Conservation (phyloP, 2,329 filamentous ascomycete genomes). For the Lachnellula arida region DNA sequence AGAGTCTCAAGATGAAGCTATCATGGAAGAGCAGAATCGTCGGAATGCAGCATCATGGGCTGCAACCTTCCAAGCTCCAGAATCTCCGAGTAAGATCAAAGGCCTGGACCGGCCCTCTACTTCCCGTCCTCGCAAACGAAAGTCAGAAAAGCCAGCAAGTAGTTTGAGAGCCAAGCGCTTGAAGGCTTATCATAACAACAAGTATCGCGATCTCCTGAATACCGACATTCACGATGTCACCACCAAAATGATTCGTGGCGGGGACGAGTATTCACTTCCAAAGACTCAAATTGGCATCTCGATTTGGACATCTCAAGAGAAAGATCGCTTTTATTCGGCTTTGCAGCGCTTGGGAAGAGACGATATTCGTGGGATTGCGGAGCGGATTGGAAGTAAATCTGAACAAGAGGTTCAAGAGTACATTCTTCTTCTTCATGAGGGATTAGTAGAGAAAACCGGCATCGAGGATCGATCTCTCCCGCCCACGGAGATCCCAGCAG, state of each 20-base stretch:
- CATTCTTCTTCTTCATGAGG: slow-evolving; percentile 53
- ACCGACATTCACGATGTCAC: slow-evolving; percentile 52
- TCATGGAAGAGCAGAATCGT: slow-evolving; percentile 7
- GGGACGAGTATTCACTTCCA: slow-evolving; percentile 30
- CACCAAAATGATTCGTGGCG: slow-evolving; percentile 23
- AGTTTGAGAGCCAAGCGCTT: slow-evolving; percentile 29
- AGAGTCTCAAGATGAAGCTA: background rate
- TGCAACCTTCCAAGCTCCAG: slow-evolving; percentile 22
- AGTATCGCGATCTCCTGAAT: slow-evolving; percentile 50
- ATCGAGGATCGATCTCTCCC: slow-evolving; percentile 32
- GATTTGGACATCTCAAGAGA: slow-evolving; percentile 67
- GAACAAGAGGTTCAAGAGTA: slow-evolving; percentile 70
- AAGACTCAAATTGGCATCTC: slow-evolving; percentile 63
- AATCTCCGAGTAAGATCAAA: slow-evolving; percentile 21
- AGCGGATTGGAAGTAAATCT: slow-evolving; percentile 64
- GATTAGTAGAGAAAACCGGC: slow-evolving; percentile 31
- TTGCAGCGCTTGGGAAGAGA: slow-evolving; percentile 60
- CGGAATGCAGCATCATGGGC: slow-evolving; percentile 24
- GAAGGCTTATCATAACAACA: slow-evolving; percentile 41
- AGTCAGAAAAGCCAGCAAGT: slow-evolving; percentile 9
- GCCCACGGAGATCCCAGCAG: slow-evolving; percentile 61
- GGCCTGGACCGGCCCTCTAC: slow-evolving; percentile 12
- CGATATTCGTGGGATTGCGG: slow-evolving; percentile 57
- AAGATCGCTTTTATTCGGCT: slow-evolving; percentile 62
- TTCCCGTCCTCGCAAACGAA: slow-evolving; percentile 19